These are phyloP conservation scores for Agastache rugosa DNA, from an alignment of 257 asterid species.

Conservation along the genomic window DNA sequence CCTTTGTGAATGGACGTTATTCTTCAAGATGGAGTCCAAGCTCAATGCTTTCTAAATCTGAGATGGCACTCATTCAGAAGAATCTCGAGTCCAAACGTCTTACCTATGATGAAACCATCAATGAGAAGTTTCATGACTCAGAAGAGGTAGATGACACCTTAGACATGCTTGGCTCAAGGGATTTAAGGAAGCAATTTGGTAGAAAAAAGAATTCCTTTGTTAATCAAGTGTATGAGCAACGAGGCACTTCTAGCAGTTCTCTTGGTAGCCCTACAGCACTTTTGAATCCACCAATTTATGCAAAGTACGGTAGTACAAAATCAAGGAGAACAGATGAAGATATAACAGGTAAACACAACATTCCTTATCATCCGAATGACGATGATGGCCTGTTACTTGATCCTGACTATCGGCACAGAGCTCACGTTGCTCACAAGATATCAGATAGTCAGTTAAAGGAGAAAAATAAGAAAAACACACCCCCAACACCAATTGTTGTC, in stretches of 20 bases:
- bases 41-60: conserved; percentile 48
- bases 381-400: conserved; percentile 61
- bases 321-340: conserved; percentile 45
- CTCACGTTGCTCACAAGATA: conserved; percentile 36
- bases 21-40: conserved; percentile 56
- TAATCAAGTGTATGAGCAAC: conserved; percentile 45
- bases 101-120: conserved; percentile 37
- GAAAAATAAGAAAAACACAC: conserved; percentile 39
- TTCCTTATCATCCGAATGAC: conserved; percentile 41
- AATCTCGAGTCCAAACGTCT: conserved; percentile 49
- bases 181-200: conserved; percentile 42
- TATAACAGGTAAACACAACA: conserved; percentile 34
- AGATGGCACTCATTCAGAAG: conserved; percentile 54
- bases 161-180: conserved; percentile 46
- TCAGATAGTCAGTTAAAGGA: conserved; percentile 41
- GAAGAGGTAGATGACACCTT: conserved; percentile 42
- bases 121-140: conserved; percentile 42
- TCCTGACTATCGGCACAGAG: conserved; percentile 36
- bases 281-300: conserved; percentile 47
- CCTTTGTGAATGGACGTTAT: conserved; percentile 47
- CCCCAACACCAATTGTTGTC: conserved; percentile 55
- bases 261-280: conserved; percentile 38
- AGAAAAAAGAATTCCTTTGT: conserved; percentile 42
- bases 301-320: conserved; percentile 41
- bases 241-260: conserved; percentile 46